Percentiles rank a stretch among this genome's conserved stretches.
These are phyloP conservation scores for Eucalyptus erythrocorys DNA, from an alignment of 345 rosid genomes.

Conservation along the genomic window DNA sequence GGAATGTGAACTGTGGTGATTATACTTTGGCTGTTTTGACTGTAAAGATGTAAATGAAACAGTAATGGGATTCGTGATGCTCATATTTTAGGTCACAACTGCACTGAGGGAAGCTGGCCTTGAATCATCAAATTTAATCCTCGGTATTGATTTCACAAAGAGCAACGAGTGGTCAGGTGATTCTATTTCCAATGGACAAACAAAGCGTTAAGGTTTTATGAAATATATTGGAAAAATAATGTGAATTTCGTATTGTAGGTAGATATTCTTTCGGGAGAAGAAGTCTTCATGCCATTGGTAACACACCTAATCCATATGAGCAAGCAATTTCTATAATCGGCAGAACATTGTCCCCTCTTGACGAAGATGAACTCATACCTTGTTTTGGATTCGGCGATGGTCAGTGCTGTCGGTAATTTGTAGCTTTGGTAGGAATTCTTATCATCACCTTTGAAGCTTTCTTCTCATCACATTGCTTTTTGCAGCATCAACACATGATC, in stretches of 20 bases:
- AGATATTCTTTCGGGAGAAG: constrained; percentile 63
- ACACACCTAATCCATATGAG: constrained; percentile 69
- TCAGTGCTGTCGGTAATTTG: constrained; percentile 32
- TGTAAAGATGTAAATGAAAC: neutral
- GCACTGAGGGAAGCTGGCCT: constrained; percentile 69
- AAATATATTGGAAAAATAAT: neutral
- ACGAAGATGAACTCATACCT: constrained; percentile 91
- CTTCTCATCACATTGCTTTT: constrained; percentile 2
- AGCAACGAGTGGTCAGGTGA: constrained; percentile 78
- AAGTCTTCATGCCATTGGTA: constrained; percentile 77
- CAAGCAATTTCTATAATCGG: constrained; percentile 96
- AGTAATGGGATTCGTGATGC: neutral
- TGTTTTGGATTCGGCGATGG: constrained; percentile 99
- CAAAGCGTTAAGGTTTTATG: neutral
- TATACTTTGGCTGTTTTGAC: neutral
- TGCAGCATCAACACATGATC: constrained; percentile 74
- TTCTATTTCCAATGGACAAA: neutral
- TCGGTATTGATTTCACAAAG: constrained; percentile 69
- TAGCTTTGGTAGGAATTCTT: neutral
- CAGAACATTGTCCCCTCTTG: constrained; percentile 71
- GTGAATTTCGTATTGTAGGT: constrained; percentile 27
- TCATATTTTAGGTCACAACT: constrained; percentile 32
- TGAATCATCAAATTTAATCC: constrained; percentile 66
- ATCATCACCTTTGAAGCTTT: neutral
- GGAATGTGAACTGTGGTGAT: neutral